Conservation (phyloP, 2,329 filamentous ascomycete genomes). For the Pseudocercospora pini-densiflorae region DNA sequence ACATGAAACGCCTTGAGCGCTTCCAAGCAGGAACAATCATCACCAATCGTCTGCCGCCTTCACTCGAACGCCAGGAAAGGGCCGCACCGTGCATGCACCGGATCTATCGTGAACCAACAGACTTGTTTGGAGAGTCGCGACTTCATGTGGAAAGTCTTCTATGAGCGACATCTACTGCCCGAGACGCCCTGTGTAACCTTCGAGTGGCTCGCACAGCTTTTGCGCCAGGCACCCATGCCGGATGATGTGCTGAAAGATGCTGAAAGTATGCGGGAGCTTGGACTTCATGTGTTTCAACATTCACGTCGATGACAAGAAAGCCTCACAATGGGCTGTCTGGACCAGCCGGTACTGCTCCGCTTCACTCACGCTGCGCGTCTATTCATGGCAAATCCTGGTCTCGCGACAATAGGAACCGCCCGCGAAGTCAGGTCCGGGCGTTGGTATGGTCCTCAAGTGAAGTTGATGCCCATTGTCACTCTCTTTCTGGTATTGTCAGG, state of each 20-base stretch:
- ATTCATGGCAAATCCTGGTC: constrained; percentile 28
- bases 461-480: constrained; percentile 27
- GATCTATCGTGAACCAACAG: constrained; percentile 15
- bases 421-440: constrained; percentile 20
- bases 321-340: constrained; percentile 10
- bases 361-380: constrained; percentile 25
- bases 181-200: constrained; percentile 16
- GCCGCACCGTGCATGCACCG: constrained; percentile 13
- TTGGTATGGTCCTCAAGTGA: constrained; percentile 25
- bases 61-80: constrained; percentile 11
- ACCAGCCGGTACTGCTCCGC: constrained; percentile 11
- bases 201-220: constrained; percentile 14
- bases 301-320: constrained; percentile 1
- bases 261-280: neutral
- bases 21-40: constrained; percentile 16
- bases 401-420: constrained; percentile 35
- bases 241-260: neutral
- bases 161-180: constrained; percentile 3
- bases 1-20: constrained; percentile 19
- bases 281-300: constrained; percentile 17
- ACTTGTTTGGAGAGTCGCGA: neutral
- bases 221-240: constrained; percentile 4
- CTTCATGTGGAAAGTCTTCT: constrained; percentile 7
- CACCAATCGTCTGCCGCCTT: constrained; percentile 13
- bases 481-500: constrained; percentile 38